Evolutionary conservation across 177 flowering plant species (phyloP).

Genomic region (Vitis hybrid): DNA sequence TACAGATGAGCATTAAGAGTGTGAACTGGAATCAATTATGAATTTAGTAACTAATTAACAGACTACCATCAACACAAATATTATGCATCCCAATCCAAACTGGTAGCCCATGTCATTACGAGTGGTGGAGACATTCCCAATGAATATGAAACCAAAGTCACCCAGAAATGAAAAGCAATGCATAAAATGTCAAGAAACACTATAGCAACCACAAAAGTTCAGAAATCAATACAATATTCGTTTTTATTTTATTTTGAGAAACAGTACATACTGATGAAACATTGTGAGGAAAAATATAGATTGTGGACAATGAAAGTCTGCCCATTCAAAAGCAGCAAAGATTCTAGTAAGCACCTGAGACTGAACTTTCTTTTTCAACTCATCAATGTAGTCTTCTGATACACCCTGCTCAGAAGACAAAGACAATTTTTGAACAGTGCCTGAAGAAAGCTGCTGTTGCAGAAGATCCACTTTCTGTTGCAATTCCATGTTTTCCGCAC

Average conservation of each 20-base stretch:
- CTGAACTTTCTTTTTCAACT: conserved; percentile 71
- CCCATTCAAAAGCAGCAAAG: neutral
- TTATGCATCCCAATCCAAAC: too few species aligned
- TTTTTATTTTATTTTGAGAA: neutral
- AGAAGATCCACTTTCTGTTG: conserved; percentile 59
- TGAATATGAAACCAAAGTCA: neutral
- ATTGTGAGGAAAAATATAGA: neutral
- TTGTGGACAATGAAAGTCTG: neutral
- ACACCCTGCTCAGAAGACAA: conserved; percentile 34
- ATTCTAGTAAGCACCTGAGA: conserved; percentile 57
- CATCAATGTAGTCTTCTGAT: conserved; percentile 60
- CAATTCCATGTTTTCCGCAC: conserved; percentile 69
- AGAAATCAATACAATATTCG: neutral
- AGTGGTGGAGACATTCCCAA: neutral
- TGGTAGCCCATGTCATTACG: too few species aligned
- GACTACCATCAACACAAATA: too few species aligned
- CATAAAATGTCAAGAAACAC: neutral
- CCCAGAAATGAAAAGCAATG: neutral
- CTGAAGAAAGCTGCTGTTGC: conserved; percentile 69
- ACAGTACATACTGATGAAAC: too few species aligned
- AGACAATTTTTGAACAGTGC: conserved; percentile 33
- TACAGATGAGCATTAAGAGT: too few species aligned
- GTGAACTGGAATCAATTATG: too few species aligned
- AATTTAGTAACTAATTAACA: too few species aligned
- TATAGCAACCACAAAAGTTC: neutral